These are phyloP conservation scores for Leptoxyphium fumago DNA, from an alignment of 2,329 filamentous ascomycete species.

Conservation along the genomic window DNA sequence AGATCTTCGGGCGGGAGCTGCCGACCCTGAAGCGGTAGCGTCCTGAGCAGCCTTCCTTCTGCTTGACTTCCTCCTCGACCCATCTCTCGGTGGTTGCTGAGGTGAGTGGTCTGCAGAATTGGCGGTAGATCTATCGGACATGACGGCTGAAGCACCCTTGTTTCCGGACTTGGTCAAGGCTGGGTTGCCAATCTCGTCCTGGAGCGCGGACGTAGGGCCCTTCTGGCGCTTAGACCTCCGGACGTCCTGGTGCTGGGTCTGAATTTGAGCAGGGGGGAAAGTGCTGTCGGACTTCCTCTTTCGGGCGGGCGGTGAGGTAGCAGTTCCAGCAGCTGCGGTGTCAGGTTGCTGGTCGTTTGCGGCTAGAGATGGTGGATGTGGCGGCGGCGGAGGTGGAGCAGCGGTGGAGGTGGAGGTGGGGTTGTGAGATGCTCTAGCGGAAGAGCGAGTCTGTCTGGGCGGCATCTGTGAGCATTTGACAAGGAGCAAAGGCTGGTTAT, in stretches of 20 bases:
- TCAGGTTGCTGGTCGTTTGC: constrained; percentile 16
- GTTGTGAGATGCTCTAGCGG: constrained; percentile 74
- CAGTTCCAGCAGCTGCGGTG: constrained; percentile 27
- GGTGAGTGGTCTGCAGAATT: constrained; percentile 48
- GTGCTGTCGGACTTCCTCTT: constrained; percentile 58
- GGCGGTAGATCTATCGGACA: constrained; percentile 57
- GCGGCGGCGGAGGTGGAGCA: constrained; percentile 25
- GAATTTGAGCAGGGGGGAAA: constrained; percentile 31
- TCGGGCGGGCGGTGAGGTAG: constrained; percentile 35
- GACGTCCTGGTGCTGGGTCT: constrained; percentile 27
- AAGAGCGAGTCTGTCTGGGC: constrained; percentile 18
- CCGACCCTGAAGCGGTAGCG: constrained; percentile 15
- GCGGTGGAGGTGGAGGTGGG: constrained; percentile 24
- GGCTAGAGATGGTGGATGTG: constrained; percentile 19
- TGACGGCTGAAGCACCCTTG: constrained; percentile 34
- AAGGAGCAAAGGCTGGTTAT: no score
- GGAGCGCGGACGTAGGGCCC: constrained; percentile 26
- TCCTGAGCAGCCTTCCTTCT: constrained; percentile 48
- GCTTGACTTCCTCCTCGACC: constrained; percentile 58
- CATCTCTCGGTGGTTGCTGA: constrained; percentile 40
- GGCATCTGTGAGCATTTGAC: background rate
- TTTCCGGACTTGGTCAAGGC: constrained; percentile 29
- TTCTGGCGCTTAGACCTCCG: constrained; percentile 45
- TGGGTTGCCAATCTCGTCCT: constrained; percentile 20
- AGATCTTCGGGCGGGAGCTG: constrained; percentile 15